phyloP scores from a whole-genome alignment of 768 basidiomycete species.

The Pluteus cervinus region DNA sequence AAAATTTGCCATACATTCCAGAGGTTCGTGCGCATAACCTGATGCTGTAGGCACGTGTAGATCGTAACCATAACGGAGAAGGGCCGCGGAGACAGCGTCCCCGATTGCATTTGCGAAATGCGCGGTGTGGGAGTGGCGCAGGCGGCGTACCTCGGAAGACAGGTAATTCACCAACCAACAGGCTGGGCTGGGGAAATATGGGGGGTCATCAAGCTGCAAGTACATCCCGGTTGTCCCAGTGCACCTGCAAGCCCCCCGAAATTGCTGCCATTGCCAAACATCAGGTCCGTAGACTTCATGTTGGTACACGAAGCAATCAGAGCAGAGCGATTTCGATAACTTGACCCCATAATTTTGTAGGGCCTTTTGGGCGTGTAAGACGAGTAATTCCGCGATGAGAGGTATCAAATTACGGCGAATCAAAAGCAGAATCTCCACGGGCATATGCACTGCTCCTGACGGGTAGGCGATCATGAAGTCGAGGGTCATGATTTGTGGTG shows the following conservation, averaged over 20 bases:
- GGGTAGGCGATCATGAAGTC: conserved; percentile 28
- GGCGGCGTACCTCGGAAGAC: too few species aligned
- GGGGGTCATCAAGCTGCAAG: too few species aligned
- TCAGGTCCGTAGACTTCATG: conserved; percentile 47
- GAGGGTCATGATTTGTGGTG: conserved; percentile 38
- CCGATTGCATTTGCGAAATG: too few species aligned
- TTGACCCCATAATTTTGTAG: conserved; percentile 35
- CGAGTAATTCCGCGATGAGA: conserved; percentile 32
- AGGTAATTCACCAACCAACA: too few species aligned
- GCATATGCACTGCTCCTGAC: conserved; percentile 28
- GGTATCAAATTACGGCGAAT: conserved; percentile 44
- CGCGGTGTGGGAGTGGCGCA: too few species aligned
- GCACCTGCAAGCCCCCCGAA: conserved; percentile 45
- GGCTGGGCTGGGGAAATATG: too few species aligned
- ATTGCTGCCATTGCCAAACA: conserved; percentile 49
- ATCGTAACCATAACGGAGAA: too few species aligned
- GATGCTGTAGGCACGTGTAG: too few species aligned
- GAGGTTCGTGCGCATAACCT: too few species aligned
- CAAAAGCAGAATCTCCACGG: conserved; percentile 46
- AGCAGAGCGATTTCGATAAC: conserved; percentile 36
- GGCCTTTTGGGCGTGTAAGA: conserved; percentile 34
- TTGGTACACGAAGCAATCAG: conserved; percentile 45
- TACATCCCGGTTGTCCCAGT: conserved; percentile 14
- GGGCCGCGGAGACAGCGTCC: too few species aligned
- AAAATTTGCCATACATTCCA: too few species aligned